Evolutionary conservation across 805 yeast genomes (phyloP).

Genomic region (Tetrapisispora iriomotensis): DNA sequence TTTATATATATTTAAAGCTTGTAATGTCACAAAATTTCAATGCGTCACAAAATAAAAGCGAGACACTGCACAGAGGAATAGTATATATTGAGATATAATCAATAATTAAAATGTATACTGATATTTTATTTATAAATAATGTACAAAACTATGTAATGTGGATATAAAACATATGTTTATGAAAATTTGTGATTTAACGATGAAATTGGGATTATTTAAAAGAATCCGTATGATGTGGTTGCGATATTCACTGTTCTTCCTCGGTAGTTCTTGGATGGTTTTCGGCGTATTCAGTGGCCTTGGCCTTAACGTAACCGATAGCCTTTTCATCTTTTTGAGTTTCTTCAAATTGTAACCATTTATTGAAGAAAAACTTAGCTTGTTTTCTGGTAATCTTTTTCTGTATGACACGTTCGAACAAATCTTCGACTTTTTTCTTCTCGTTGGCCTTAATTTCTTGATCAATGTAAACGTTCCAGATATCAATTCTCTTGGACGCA

Average conservation of each 20-base stretch:
- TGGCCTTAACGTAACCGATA: slow-evolving; percentile 78
- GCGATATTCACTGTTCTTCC: neutral
- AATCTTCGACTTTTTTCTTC: slow-evolving; percentile 57
- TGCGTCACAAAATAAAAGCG: no score
- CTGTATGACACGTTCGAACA: slow-evolving; percentile 71
- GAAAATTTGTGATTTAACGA: neutral
- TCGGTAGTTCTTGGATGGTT: slow-evolving; percentile 11
- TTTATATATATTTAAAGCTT: no score
- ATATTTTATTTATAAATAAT: no score
- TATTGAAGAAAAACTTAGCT: slow-evolving; percentile 88
- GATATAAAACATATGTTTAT: neutral
- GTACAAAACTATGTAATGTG: no score
- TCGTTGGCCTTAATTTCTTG: slow-evolving; percentile 73
- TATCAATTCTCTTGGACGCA: slow-evolving; percentile 82
- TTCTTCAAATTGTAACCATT: slow-evolving; percentile 81
- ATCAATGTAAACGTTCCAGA: slow-evolving; percentile 93
- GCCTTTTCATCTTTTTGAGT: slow-evolving; percentile 55
- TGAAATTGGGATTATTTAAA: neutral
- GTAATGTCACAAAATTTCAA: no score
- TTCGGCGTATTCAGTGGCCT: slow-evolving; percentile 70
- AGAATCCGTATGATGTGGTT: neutral
- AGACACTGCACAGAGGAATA: no score
- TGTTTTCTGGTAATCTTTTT: slow-evolving; percentile 70
- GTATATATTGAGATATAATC: no score
- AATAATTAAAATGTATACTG: no score